phyloP scores from a whole-genome alignment of 305 asterid genomes.

The Fraxinus greggii region DNA sequence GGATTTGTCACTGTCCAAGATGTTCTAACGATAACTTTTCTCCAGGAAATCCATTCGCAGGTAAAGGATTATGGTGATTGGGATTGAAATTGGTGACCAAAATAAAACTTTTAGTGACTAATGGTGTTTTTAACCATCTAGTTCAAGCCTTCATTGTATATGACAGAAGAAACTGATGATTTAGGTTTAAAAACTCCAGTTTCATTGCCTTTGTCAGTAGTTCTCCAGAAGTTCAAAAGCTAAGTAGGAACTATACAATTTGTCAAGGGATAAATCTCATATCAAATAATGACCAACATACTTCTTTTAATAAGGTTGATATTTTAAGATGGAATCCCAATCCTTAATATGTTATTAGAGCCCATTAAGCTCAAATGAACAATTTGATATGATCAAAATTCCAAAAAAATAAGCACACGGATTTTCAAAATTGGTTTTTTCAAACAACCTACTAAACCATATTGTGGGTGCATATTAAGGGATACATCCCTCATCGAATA shows the following conservation, averaged over 20 bases:
- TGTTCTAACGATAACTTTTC: not conserved
- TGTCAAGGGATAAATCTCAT: too few relatives aligned
- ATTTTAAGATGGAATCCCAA: too few relatives aligned
- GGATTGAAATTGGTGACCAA: too few relatives aligned
- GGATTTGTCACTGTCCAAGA: not conserved
- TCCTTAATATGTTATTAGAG: too few relatives aligned
- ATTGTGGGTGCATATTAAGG: too few relatives aligned
- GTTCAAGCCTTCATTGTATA: not conserved
- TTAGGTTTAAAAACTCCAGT: constrained; percentile 48
- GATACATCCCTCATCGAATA: too few relatives aligned
- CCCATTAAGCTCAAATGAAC: not conserved
- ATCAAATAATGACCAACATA: too few relatives aligned
- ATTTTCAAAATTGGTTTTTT: too few relatives aligned
- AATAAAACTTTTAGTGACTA: not conserved
- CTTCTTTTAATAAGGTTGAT: too few relatives aligned
- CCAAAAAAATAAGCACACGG: too few relatives aligned
- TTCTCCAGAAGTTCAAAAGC: constrained; percentile 33
- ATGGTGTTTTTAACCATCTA: not conserved
- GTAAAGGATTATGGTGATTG: not conserved
- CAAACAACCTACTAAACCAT: too few relatives aligned
- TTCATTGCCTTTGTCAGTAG: constrained; percentile 30
- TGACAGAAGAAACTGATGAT: constrained; percentile 1
- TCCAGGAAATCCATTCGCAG: not conserved
- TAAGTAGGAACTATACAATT: constrained; percentile 26
- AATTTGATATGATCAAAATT: too few relatives aligned